phyloP scores from a whole-genome alignment of 2,329 filamentous ascomycete species.

The Dendrostoma leiphaemia region DNA sequence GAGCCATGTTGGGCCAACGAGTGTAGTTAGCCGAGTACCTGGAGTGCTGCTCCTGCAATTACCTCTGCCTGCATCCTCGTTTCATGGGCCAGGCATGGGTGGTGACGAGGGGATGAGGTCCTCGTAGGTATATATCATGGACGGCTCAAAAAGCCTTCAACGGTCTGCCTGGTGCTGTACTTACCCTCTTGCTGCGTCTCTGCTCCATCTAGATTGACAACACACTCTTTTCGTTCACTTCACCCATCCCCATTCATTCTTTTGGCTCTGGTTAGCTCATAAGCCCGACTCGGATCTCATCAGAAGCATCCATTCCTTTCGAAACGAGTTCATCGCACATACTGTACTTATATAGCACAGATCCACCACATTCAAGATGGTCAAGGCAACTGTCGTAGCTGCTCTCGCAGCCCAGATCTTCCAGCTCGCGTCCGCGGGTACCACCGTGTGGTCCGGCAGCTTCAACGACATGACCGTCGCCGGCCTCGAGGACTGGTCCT shows the following conservation, averaged over 20 bases:
- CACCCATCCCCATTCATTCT: slow-evolving; percentile 17
- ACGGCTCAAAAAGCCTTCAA: not conserved
- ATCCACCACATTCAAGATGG: slow-evolving; percentile 5
- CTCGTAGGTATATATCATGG: slow-evolving; percentile 16
- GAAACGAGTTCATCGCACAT: not conserved
- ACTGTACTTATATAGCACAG: not conserved
- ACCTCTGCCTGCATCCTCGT: slow-evolving; percentile 5
- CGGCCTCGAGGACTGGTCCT: slow-evolving; percentile 59
- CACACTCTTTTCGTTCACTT: slow-evolving; percentile 15
- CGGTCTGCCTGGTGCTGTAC: not conserved
- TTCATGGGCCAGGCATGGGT: not conserved
- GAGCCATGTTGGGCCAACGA: not conserved
- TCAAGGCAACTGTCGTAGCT: slow-evolving; percentile 17
- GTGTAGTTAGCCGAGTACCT: slow-evolving; percentile 7
- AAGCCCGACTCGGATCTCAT: slow-evolving; percentile 13
- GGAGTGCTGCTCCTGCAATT: slow-evolving; percentile 16
- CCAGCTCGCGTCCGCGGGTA: slow-evolving; percentile 35
- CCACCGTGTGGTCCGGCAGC: slow-evolving; percentile 59
- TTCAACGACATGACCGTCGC: slow-evolving; percentile 53
- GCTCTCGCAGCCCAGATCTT: slow-evolving; percentile 19
- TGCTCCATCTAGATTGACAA: slow-evolving; percentile 13
- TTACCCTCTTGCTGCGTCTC: slow-evolving; percentile 6
- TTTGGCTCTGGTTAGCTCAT: slow-evolving; percentile 20
- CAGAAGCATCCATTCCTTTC: slow-evolving; percentile 17
- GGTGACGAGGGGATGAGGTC: not conserved